These are phyloP conservation scores for Cystobasidium pallidum DNA, from an alignment of 1,284 basidiomycete species.

Conservation along the genomic window DNA sequence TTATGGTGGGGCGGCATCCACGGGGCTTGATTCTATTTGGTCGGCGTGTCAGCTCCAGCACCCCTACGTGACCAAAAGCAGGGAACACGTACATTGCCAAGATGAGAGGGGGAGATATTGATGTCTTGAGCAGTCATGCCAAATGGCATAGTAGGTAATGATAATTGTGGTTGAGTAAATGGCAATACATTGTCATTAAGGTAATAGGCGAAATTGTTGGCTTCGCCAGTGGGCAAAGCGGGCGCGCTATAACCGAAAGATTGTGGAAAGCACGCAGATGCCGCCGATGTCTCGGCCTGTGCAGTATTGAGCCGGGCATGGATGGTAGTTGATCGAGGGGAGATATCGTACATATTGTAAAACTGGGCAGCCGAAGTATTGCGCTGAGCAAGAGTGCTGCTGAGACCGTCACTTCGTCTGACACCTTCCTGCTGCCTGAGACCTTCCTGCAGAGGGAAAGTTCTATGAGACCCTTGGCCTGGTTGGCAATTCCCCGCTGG, in stretches of 20 bases:
- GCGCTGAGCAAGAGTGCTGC: constrained; percentile 1
- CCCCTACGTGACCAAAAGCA: too few relatives aligned
- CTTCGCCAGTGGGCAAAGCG: neutral
- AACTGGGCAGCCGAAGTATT: constrained; percentile 20
- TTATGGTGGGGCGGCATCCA: neutral
- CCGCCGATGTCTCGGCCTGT: neutral
- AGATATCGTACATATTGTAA: constrained; percentile 11
- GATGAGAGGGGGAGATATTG: neutral
- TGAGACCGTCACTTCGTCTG: neutral
- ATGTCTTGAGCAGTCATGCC: constrained; percentile 3
- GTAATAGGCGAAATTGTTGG: neutral
- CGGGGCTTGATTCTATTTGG: neutral
- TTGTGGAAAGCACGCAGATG: neutral
- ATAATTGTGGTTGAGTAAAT: constrained; percentile 1
- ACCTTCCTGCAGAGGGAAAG: neutral
- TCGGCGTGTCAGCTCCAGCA: too few relatives aligned
- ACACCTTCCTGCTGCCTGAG: too few relatives aligned
- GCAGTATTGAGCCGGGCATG: neutral
- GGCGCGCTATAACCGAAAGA: neutral
- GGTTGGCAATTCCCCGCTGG: neutral
- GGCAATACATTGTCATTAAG: neutral
- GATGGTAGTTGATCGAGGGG: neutral
- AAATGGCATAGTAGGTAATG: constrained; percentile 25
- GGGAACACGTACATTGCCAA: neutral
- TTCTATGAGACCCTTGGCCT: neutral